Conservation (phyloP, 257 asterid species). For the Solanum acaule region DNA sequence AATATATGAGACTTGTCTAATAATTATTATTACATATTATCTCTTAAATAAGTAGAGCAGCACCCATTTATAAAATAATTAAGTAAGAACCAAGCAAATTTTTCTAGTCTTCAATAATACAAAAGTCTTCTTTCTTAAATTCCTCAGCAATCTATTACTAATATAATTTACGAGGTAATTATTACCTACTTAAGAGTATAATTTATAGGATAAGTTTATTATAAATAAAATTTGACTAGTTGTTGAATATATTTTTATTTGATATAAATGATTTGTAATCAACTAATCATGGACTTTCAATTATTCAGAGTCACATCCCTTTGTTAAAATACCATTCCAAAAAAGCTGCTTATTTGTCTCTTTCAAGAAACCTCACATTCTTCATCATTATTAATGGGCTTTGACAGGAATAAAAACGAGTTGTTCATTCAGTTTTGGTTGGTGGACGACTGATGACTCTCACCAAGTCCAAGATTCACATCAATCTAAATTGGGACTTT, state of each 20-base stretch:
- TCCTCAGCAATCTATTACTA: background rate
- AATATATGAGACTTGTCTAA: too few relatives aligned
- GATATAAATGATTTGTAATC: background rate
- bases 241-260: background rate
- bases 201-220: background rate
- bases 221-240: background rate
- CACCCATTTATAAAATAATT: too few relatives aligned
- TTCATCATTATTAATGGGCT: background rate
- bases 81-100: background rate
- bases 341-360: background rate
- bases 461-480: background rate
- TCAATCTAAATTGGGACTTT: background rate
- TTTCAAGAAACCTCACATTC: background rate
- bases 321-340: background rate
- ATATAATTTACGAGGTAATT: too few relatives aligned
- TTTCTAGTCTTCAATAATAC: background rate
- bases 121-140: too few relatives aligned
- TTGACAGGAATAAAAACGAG: background rate
- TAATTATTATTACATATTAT: background rate
- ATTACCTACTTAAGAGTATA: background rate
- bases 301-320: background rate
- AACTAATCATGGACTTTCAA: background rate
- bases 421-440: background rate
- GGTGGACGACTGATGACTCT: background rate
- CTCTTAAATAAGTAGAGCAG: background rate